phyloP scores from a whole-genome alignment of 805 yeast species.

The Candida broadrunensis region DNA sequence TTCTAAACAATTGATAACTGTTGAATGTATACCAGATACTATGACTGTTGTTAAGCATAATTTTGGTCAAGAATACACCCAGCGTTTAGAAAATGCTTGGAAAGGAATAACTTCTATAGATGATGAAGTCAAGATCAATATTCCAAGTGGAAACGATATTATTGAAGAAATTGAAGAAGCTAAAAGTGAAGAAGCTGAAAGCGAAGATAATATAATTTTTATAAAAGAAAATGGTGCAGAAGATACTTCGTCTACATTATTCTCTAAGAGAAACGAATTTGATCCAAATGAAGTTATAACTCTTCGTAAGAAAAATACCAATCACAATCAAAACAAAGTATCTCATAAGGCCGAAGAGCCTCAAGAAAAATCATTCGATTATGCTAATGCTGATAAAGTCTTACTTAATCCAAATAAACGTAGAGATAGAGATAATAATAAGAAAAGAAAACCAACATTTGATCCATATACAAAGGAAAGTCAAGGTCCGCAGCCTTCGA shows the following conservation, averaged over 20 bases:
- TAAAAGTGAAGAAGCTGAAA: slow-evolving; percentile 6
- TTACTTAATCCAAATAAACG: slow-evolving; percentile 19
- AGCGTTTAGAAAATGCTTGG: slow-evolving; percentile 11
- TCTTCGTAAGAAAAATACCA: slow-evolving; percentile 18
- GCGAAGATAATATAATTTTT: slow-evolving; percentile 1
- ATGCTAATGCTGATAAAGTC: slow-evolving; percentile 40
- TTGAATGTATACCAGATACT: slow-evolving; percentile 14
- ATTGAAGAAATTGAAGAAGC: slow-evolving; percentile 9
- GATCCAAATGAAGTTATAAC: slow-evolving; percentile 40
- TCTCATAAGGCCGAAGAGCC: not conserved
- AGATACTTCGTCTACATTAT: slow-evolving; percentile 3
- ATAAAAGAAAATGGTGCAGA: not conserved
- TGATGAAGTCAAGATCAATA: slow-evolving; percentile 7
- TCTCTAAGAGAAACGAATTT: slow-evolving; percentile 10
- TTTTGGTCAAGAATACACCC: slow-evolving; percentile 12
- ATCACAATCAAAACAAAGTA: slow-evolving; percentile 7
- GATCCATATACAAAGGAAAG: slow-evolving; percentile 56
- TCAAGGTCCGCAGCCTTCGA: slow-evolving; percentile 55
- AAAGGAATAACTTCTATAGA: slow-evolving; percentile 7
- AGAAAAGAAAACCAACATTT: slow-evolving; percentile 43
- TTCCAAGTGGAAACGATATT: not conserved
- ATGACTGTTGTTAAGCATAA: slow-evolving; percentile 13
- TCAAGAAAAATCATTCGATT: slow-evolving; percentile 38
- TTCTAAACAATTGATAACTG: slow-evolving; percentile 1
- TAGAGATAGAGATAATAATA: slow-evolving; percentile 13